Base-by-base conservation (phyloP, 768 basidiomycete genomes). In the Grammothele lineata region DNA sequence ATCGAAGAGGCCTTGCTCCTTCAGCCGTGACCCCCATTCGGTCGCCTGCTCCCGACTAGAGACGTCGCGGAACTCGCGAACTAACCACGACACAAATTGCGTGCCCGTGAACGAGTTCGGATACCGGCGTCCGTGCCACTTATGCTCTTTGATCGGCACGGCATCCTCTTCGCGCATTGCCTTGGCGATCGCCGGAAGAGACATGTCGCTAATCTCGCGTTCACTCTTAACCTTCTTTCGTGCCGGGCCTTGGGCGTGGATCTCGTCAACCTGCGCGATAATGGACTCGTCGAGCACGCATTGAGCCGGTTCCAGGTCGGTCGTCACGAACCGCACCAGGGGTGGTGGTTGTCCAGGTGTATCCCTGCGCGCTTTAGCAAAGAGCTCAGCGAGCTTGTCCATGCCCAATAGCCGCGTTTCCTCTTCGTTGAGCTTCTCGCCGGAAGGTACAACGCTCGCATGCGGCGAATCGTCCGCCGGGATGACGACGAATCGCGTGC, bases 401-500 rank as follows among this genome's bases (percentile, higher is more conserved):
- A 94, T 93, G 0, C 96, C 96, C 33, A 90, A 69, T 19, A 96
- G 74, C 14, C 90, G 84, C 14, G 85, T 83, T 64, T 95, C 93
- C 63, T 93, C 90, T 24, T 92, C 89, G 55, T 83, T 81, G 40
- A 95, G 73, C 43, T 72, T 73, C 61, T 95, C 92, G 1, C 85
- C 87, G 1, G 76, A 74, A 0, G 85, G 74, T 0, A 83, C 81
- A 11, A 71, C 67, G 36, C 69, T 74, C 2, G 73, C 61, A 26
- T 72, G 67, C 3, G 78, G 91, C 49, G 81, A 75, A 30, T 90
- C 86, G 12, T 78, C 72, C 0, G 91, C 85, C 0, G 95, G 95
- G 23, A 99, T 87, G 17, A 99, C 82, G 21, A 98, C 76, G 62
- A 96, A 96, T 18, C 94, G 76, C 0, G 93, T 97, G 11, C 94